Conservation (phyloP, 805 yeast species). For the Teunomyces cretensis region DNA sequence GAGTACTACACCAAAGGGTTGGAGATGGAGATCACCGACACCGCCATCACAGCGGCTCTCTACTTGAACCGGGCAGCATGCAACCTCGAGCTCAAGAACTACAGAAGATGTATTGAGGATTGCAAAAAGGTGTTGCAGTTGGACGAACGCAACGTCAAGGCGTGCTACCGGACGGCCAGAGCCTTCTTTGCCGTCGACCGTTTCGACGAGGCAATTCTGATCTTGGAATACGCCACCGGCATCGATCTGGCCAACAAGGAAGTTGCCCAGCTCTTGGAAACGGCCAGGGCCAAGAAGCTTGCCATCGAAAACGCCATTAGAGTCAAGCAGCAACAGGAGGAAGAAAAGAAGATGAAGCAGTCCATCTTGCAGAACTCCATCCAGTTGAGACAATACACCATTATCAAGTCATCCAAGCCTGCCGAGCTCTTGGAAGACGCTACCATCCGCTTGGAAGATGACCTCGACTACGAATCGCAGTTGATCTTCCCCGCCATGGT, state of each 20-base stretch:
- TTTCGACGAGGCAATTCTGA: conserved; percentile 68
- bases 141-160: conserved; percentile 76
- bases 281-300: conserved; percentile 40
- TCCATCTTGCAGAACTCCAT: conserved; percentile 58
- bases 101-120: conserved; percentile 82
- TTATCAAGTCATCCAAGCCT: conserved; percentile 51
- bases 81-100: conserved; percentile 81
- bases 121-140: conserved; percentile 66
- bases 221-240: conserved; percentile 62
- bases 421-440: conserved; percentile 55
- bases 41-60: conserved; percentile 58
- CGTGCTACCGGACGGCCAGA: conserved; percentile 79
- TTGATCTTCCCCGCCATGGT: conserved; percentile 78
- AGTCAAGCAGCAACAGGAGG: conserved; percentile 37
- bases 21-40: conserved; percentile 62
- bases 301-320: conserved; percentile 26
- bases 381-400: conserved; percentile 54
- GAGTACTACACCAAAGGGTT: conserved; percentile 79
- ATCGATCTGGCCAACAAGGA: conserved; percentile 62
- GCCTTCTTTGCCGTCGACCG: conserved; percentile 72
- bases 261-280: conserved; percentile 45
- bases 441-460: conserved; percentile 58
- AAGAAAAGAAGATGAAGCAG: conserved; percentile 41
- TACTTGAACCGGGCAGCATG: conserved; percentile 88
- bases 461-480: conserved; percentile 70